Evolutionary conservation across 345 rosid species (phyloP), one percentile per base, ranked within the genome.

Genomic region (Eutrema heterophyllum): DNA sequence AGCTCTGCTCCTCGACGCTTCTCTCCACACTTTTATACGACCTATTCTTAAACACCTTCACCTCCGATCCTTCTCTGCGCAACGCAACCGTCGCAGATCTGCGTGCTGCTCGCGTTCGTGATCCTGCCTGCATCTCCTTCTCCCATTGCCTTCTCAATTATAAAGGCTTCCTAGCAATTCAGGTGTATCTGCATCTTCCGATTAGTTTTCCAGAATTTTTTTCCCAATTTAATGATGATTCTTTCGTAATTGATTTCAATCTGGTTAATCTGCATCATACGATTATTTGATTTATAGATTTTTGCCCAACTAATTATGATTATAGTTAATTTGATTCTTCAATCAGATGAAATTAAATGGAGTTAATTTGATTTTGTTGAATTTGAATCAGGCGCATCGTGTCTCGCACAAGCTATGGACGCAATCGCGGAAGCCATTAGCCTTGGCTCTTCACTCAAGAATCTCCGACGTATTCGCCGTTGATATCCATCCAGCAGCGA

Each of bases 131-230:
- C 52, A 89, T 91, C 38, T 94, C 99, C 10, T 94, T 89, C 87
- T 87, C 99, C 14, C 99, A 95, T 65, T 95, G 99, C 78, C 88
- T 95, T 21, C 97, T 95, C 71, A 95, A 95, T 76, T 95, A 89
- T 72, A 95, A 95, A 79, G 99, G 99, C 16, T 95, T 95, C 84
- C 65, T 95, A 58, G 97, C 97, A 1, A 92, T 93, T 64, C 99
- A 95, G 97, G 99, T 87, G 53, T 18, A 16, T 71, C 52, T 70
- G 0, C 43, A 18, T 64, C 59, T 12, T 58, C 32, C 48, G 59
- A 18, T 60, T 45, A 40, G 30, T 33, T 16, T 68, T 30, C 41
- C 10, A 39, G 24, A 49, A n/a, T n/a, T 2, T 16, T 15, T 38
- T 26, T 0, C 32, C 7, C 41, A 50, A 40, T 48, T 46, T 9